Evolutionary conservation across 2,329 filamentous ascomycete genomes (phyloP).

Genomic region (Penicillium hesseltinei): DNA sequence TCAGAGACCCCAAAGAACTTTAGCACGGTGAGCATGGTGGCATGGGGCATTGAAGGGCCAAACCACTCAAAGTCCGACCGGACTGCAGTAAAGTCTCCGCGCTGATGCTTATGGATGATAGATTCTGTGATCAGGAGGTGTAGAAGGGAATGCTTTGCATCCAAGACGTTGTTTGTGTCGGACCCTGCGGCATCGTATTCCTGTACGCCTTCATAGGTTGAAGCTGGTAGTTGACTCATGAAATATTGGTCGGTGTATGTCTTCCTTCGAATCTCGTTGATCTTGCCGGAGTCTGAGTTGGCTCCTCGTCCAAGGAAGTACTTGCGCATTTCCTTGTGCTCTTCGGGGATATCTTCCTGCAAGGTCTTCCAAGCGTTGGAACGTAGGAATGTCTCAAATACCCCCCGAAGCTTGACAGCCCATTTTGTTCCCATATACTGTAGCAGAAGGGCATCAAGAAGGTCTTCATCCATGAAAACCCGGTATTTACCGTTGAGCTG

Average conservation of each 20-base stretch:
- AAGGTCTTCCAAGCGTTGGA: slow-evolving; percentile 45
- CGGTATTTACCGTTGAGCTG: slow-evolving; percentile 59
- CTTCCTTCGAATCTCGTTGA: slow-evolving; percentile 36
- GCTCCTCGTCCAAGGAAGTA: slow-evolving; percentile 42
- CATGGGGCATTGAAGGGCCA: slow-evolving; percentile 58
- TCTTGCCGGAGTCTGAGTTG: slow-evolving; percentile 13
- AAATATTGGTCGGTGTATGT: slow-evolving; percentile 52
- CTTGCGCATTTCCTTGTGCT: slow-evolving; percentile 43
- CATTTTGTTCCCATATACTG: slow-evolving; percentile 56
- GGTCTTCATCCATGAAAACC: slow-evolving; percentile 59
- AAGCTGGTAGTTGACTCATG: slow-evolving; percentile 54
- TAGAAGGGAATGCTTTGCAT: slow-evolving; percentile 57
- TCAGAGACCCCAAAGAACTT: slow-evolving; percentile 59
- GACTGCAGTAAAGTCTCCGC: slow-evolving; percentile 53
- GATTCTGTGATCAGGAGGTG: slow-evolving; percentile 58
- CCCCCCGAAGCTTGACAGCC: slow-evolving; percentile 48
- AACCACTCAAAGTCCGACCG: slow-evolving; percentile 61
- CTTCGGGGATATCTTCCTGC: slow-evolving; percentile 33
- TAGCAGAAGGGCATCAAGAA: slow-evolving; percentile 55
- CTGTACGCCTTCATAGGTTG: slow-evolving; percentile 38
- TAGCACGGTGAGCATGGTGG: slow-evolving; percentile 58
- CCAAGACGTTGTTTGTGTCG: slow-evolving; percentile 44
- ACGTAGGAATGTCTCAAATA: slow-evolving; percentile 38
- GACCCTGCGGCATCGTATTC: slow-evolving; percentile 42
- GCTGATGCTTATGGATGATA: slow-evolving; percentile 49